Base-by-base conservation (phyloP, 2,329 filamentous ascomycete species). In the Xylaria sp. region DNA sequence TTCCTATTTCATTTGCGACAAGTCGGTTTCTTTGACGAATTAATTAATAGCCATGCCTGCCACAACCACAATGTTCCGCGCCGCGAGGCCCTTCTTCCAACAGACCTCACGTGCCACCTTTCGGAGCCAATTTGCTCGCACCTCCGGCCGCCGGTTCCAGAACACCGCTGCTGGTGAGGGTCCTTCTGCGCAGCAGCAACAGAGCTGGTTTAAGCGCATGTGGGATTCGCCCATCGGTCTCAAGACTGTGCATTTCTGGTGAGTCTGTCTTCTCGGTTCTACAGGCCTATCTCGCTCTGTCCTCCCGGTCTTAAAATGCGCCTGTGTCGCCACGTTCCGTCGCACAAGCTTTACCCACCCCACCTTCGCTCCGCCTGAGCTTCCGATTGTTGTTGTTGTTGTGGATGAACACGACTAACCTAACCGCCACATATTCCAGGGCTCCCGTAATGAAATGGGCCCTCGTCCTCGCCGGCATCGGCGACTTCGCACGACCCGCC, bases 231-330 rank as follows among this genome's bases (percentile, higher is more conserved):
- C 91, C 66, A 79, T 94, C 68, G 92, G 92, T 54, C 71, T 94
- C 71, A 93, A 93, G 89, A 99, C 95, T 66, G 95, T 99, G 73
- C 95, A 99, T 80, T 99, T 99, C 82, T 99, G 95, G 94, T 94
- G 82, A 69, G 84, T 74, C 45, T 38, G 31, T 15, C 21, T 19
- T 31, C 2, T 21, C 15, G 19, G 14, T 17, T 35, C 33, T 25
- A 7, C 2, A 25, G 12, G 6, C 17, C 19, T 14, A 21, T 5
- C 11, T 19, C 17, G 17, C 47, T 23, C 11, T 31, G 43, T 28
- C 46, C 17, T 23, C 31, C 15, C 9, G 1, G 11, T 4, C 14
- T 17, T 28, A 14, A 21, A n/a, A 14, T 51, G 14, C 14, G 19
- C 2, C 17, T 19, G n/a, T 57, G 11, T 21, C 33, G 23, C 52